Percentiles rank a stretch among this genome's conserved stretches.
These are phyloP conservation scores for Taphrina pruni DNA, from an alignment of 1,139 yeast genomes.

Conservation along the genomic window DNA sequence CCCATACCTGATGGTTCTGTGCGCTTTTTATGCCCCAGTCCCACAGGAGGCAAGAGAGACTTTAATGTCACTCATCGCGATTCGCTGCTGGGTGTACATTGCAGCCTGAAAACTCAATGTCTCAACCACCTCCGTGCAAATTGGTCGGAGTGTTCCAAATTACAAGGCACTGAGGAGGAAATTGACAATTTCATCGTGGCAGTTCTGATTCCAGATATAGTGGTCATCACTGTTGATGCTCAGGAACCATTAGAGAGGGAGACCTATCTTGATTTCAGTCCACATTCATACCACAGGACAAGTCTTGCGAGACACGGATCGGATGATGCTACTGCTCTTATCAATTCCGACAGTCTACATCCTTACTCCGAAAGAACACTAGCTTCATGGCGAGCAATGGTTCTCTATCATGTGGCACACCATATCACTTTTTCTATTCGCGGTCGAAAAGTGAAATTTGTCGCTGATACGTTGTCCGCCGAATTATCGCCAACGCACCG, in stretches of 20 bases:
- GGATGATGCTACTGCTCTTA: background rate
- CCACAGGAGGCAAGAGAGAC: background rate
- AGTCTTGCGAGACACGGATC: background rate
- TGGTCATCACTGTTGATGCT: background rate
- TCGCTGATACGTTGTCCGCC: background rate
- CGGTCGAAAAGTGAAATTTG: background rate
- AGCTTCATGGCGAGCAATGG: background rate
- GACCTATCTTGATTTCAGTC: background rate
- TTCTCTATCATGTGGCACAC: background rate
- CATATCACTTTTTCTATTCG: slow-evolving; percentile 1
- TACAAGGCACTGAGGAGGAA: background rate
- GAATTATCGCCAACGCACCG: no score
- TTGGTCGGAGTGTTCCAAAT: background rate
- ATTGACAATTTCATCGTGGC: background rate
- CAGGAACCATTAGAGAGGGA: background rate
- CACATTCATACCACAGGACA: background rate
- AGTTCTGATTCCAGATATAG: background rate
- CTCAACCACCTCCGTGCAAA: background rate
- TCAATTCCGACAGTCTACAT: background rate
- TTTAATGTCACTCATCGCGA: background rate
- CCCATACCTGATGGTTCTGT: background rate
- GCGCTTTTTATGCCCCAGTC: background rate
- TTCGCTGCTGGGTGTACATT: background rate
- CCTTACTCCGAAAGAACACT: background rate
- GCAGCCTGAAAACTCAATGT: background rate